Percentiles rank a stretch among this genome's conserved stretches.
Conservation (phyloP, 768 basidiomycete genomes). For the Mrakia blollopis region DNA sequence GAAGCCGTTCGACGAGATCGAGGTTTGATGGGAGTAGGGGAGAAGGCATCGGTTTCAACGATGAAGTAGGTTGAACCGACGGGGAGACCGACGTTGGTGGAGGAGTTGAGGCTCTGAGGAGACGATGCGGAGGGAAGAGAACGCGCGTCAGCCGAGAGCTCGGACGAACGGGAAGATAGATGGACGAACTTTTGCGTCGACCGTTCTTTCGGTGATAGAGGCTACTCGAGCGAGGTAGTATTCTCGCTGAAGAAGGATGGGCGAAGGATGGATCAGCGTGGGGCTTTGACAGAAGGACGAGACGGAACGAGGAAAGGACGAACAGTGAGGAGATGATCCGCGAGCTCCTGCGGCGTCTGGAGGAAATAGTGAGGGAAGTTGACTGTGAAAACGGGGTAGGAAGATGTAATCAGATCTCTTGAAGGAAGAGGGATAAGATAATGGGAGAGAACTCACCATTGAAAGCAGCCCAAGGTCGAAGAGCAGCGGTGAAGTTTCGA, state of each 20-base stretch:
- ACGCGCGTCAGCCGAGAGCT: background rate
- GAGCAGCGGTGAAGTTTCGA: slow-evolving; percentile 69
- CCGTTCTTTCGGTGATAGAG: slow-evolving; percentile 28
- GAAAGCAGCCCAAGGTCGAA: slow-evolving; percentile 94
- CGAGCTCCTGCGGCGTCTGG: slow-evolving; percentile 74
- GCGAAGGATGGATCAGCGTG: background rate
- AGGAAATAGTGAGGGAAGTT: slow-evolving; percentile 98
- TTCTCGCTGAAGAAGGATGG: slow-evolving; percentile 9
- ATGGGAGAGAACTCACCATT: slow-evolving; percentile 61
- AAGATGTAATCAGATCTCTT: background rate
- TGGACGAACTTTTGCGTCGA: background rate
- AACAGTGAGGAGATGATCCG: slow-evolving; percentile 50
- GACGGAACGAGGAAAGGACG: background rate
- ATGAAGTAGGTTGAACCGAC: slow-evolving; percentile 21
- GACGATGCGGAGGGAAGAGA: background rate
- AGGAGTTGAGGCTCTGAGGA: slow-evolving; percentile 14
- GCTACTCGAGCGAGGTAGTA: slow-evolving; percentile 28
- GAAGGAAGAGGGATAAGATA: background rate
- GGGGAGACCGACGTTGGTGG: slow-evolving; percentile 19
- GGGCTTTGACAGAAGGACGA: too few relatives aligned
- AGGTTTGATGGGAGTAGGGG: slow-evolving; percentile 18
- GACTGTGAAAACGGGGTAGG: slow-evolving; percentile 51
- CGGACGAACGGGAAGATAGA: background rate
- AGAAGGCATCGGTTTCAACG: slow-evolving; percentile 27
- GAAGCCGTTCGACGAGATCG: slow-evolving; percentile 20